These are phyloP conservation scores for Thyridium curvatum DNA, from an alignment of 2,329 filamentous ascomycete species.

Conservation along the genomic window DNA sequence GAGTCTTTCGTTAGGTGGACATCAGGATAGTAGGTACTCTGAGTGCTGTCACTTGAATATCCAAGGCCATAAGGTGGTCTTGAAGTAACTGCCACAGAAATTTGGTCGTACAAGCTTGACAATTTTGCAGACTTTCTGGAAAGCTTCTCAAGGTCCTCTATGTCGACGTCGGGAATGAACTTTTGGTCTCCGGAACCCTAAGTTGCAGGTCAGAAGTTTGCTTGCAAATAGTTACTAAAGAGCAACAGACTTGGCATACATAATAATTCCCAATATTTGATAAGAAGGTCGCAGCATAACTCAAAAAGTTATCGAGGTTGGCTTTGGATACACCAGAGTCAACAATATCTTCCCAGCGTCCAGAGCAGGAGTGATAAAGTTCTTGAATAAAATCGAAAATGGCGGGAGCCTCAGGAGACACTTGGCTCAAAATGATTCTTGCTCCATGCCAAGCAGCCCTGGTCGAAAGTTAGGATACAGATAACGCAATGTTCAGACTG, in stretches of 20 bases:
- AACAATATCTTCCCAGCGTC: conserved; percentile 42
- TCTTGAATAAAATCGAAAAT: conserved; percentile 56
- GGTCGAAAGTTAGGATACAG: too few relatives aligned
- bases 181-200: conserved; percentile 52
- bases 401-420: conserved; percentile 48
- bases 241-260: conserved; percentile 14
- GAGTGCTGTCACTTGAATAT: conserved; percentile 42
- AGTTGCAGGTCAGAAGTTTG: too few relatives aligned
- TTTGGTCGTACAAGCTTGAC: conserved; percentile 23
- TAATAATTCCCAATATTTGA: conserved; percentile 57
- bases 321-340: conserved; percentile 25
- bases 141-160: conserved; percentile 33
- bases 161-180: conserved; percentile 44
- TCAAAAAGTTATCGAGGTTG: conserved; percentile 41
- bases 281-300: conserved; percentile 51
- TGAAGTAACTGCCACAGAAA: conserved; percentile 38
- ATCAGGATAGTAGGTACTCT: conserved; percentile 51
- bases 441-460: conserved; percentile 46
- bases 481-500: too few relatives aligned
- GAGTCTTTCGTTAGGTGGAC: conserved; percentile 44
- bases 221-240: too few relatives aligned
- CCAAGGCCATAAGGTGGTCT: conserved; percentile 48
- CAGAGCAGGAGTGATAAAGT: conserved; percentile 40
- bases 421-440: conserved; percentile 50
- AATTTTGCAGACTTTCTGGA: conserved; percentile 22